Conservation (phyloP, 306 rosid genomes). For the Castanopsis chinensis region DNA sequence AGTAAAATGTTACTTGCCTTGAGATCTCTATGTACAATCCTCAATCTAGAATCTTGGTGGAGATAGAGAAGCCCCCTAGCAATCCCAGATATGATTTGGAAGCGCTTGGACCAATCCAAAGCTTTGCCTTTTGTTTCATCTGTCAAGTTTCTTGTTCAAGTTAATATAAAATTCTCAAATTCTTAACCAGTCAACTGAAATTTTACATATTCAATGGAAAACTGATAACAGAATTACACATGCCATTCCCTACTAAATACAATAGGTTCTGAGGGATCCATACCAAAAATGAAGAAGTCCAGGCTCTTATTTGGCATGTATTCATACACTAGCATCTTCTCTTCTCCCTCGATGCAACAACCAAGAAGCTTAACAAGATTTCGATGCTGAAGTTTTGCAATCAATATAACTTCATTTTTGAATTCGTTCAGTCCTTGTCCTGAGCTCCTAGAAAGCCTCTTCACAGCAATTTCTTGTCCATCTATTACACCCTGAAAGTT, state of each 20-base stretch:
- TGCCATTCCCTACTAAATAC: not conserved
- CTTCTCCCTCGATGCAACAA: constrained; percentile 48
- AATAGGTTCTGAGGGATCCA: not conserved
- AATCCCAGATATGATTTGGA: constrained; percentile 47
- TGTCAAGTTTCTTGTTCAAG: constrained; percentile 5
- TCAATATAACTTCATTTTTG: constrained; percentile 49
- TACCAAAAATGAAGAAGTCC: constrained; percentile 50
- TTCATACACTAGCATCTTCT: constrained; percentile 30
- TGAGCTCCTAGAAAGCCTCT: constrained; percentile 47
- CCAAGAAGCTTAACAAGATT: constrained; percentile 60
- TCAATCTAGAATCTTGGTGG: constrained; percentile 56
- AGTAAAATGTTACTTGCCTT: constrained; percentile 60
- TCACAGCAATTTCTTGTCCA: constrained; percentile 54
- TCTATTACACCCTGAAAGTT: constrained; percentile 44
- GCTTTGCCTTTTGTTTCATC: constrained; percentile 34
- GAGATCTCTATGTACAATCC: constrained; percentile 59
- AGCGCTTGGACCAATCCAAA: constrained; percentile 54
- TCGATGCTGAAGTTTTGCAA: constrained; percentile 57
- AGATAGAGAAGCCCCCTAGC: constrained; percentile 61
- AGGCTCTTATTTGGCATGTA: constrained; percentile 45
- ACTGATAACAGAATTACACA: not conserved
- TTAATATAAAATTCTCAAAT: not conserved
- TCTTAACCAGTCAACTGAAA: not conserved
- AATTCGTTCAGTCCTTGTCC: constrained; percentile 47
- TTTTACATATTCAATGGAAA: not conserved